Evolutionary conservation across 345 rosid species (phyloP), one percentile per base, ranked within the genome.

Genomic region (Streptanthus diversifolius): DNA sequence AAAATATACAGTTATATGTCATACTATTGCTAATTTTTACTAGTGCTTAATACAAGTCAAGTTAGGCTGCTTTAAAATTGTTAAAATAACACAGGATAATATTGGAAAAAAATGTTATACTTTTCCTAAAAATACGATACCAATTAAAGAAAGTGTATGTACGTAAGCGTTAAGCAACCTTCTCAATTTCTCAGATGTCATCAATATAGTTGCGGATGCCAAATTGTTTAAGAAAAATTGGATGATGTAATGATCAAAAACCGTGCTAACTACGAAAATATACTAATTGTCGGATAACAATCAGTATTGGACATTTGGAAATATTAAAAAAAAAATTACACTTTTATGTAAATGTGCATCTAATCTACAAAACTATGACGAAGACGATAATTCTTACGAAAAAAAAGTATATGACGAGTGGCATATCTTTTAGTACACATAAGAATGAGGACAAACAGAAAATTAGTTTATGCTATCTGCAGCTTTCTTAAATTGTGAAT

Each of bases 81-180:
- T 25, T 52, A 52, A 8, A 5, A 22, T 48, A 47, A 47, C 52
- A 19, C 52, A 47, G 25, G 52, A 47, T 9, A 47, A 12, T 18
- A 47, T 47, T 44, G 49, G 22, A 25, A 18, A 18, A 43, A 47
- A 18, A 8, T 19, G 25, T 19, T n/a, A n/a, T n/a, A n/a, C n/a
- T n/a, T n/a, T n/a, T n/a, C n/a, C 11, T 47, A 24, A 19, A 36
- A 12, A 52, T n/a, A n/a, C n/a, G 3, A 52, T 14, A 7, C 13
- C 3, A 29, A n/a, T 54, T 8, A 8, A 27, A 29, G 12, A 29
- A 30, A 54, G n/a, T 14, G 30, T 49, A 55, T 27, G 30, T 29
- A 45, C 41, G 53, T 47, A 45, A 45, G 30, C 55, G 14, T 47
- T 35, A 64, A 47, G 56, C 69, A 64, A 64, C 56, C 18, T 18